Evolutionary conservation across 2,329 filamentous ascomycete genomes (phyloP), one percentile per base, ranked within the genome.

Genomic region (Zelopaecilomyces penicillatus): DNA sequence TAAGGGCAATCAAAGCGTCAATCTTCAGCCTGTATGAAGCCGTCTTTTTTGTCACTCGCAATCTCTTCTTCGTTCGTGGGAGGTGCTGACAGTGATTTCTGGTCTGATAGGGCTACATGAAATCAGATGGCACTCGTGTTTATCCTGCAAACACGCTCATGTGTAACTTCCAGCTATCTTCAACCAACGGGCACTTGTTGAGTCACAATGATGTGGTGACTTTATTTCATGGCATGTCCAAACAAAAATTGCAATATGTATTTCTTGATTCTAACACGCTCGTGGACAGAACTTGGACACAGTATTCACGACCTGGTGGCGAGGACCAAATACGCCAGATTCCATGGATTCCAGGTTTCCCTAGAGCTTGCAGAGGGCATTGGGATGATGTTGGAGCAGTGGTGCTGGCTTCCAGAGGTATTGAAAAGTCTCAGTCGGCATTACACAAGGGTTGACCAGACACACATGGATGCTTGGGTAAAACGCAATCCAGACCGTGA

Each of bases 111-210:
- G 65, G 68, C 6, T 73, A 67, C 52, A 67, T 71, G 41, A 65
- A 67, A 35, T 64, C 65, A 39, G 67, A 75, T 40, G 74, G 74
- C 42, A 70, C 65, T 30, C 65, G 76, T 35, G 65, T 71, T 10
- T 76, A 78, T 51, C 76, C 76, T 7, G 72, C 74, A 1, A 78
- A 74, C 0, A 74, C 75, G 4, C 60, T 80, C 3, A 75, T 80
- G 43, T 79, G 76, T 65, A 76, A 76, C 57, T 79, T 79, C 59
- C 70, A 9, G 3, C 8, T 69, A 37, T 76, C 75, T 49, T 70
- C 74, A 0, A 73, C 73, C 5, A 61, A 66, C 0, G 73, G 74
- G 8, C 70, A 66, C 10, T 57, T 80, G 5, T 63, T 80, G 19
- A 75, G 75, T 58, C 76, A 79, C 50, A 69, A 73, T 39, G 73